These are phyloP conservation scores for Podila verticillata DNA, from an alignment of 192 early-diverging fungal species.

Conservation along the genomic window DNA sequence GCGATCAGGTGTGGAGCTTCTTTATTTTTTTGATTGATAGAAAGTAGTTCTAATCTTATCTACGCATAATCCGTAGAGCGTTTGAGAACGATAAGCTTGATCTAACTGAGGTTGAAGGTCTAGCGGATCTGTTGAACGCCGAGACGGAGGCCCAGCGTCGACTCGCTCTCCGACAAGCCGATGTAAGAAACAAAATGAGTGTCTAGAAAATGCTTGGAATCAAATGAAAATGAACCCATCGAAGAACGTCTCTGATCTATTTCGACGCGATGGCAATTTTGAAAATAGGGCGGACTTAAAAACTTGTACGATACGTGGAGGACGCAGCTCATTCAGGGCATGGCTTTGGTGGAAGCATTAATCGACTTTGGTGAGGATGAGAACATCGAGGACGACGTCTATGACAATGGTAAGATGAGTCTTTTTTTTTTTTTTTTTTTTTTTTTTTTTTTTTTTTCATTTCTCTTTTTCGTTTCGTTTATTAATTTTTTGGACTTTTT, in stretches of 20 bases:
- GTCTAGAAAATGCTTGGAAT: background rate
- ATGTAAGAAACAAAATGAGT: constrained; percentile 44
- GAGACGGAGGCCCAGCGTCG: constrained; percentile 80
- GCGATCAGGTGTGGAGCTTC: background rate
- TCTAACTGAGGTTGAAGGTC: constrained; percentile 76
- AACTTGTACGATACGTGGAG: constrained; percentile 74
- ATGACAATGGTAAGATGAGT: constrained; percentile 55
- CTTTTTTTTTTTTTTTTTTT: background rate
- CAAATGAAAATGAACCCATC: background rate
- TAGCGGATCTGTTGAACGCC: constrained; percentile 80
- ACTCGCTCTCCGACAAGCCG: constrained; percentile 74
- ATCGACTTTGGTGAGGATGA: constrained; percentile 89
- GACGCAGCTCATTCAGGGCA: constrained; percentile 59
- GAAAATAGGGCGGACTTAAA: constrained; percentile 64
- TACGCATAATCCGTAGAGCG: constrained; percentile 46
- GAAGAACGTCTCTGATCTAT: background rate
- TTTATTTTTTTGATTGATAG: background rate
- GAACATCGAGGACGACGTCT: constrained; percentile 76
- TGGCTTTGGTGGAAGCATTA: constrained; percentile 73
- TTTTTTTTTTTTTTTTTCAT: no score
- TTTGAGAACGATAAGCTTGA: constrained; percentile 80
- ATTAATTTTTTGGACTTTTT: background rate
- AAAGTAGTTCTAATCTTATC: no score
- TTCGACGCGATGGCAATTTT: background rate
- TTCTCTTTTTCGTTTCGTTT: constrained; percentile 3